These are phyloP conservation scores for Daldinia loculata DNA, from an alignment of 495 filamentous ascomycete genomes.

Conservation along the genomic window DNA sequence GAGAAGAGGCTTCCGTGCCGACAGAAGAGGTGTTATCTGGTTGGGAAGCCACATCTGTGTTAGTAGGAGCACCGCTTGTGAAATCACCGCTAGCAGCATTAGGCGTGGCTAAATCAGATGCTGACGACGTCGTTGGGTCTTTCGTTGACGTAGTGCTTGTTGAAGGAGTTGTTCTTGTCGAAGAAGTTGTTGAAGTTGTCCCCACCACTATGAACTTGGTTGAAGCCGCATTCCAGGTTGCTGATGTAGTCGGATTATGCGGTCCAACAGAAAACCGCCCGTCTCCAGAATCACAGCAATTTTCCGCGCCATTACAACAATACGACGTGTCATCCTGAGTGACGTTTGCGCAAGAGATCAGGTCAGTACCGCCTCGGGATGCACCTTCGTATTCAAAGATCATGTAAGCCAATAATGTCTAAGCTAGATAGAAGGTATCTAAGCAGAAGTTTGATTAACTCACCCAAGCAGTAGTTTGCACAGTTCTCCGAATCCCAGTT, in stretches of 20 bases:
- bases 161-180: not conserved
- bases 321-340: conserved; percentile 1
- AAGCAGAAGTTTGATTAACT: not conserved
- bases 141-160: not conserved
- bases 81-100: too few species aligned
- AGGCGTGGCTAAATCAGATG: not conserved
- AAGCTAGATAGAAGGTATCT: not conserved
- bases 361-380: not conserved
- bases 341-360: conserved; percentile 7
- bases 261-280: conserved; percentile 3
- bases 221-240: conserved; percentile 6
- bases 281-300: conserved; percentile 7
- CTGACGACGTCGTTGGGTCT: not conserved
- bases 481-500: not conserved
- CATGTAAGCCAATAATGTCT: not conserved
- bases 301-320: conserved; percentile 7
- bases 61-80: not conserved
- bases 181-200: not conserved
- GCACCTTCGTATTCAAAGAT: not conserved
- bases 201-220: not conserved
- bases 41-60: not conserved
- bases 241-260: not conserved
- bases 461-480: conserved; percentile 1
- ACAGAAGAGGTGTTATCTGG: not conserved
- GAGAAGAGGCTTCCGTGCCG: not conserved